Conservation (phyloP, 108 stramenopile species). For the Nitzschia inconspicua region DNA sequence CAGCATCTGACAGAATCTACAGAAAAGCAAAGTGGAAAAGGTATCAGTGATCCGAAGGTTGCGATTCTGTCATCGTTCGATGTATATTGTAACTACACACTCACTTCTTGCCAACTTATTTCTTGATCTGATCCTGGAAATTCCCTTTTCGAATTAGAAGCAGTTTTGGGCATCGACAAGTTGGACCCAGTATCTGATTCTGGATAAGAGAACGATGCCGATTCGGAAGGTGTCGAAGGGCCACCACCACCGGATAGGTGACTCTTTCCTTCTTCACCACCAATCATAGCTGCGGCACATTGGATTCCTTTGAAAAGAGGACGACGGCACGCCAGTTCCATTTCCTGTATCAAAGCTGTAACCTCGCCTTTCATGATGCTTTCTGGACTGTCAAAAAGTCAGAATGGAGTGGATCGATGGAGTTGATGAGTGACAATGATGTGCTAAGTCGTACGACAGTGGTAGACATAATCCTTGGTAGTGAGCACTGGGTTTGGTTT, state of each 20-base stretch:
- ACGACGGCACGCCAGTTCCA: slow-evolving; percentile 36
- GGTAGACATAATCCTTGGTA: too few relatives aligned
- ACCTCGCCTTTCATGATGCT: slow-evolving; percentile 13
- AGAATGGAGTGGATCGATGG: too few relatives aligned
- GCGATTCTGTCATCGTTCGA: background rate
- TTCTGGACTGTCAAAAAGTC: too few relatives aligned
- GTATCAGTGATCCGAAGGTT: background rate
- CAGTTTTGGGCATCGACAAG: too few relatives aligned
- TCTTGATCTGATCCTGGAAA: background rate
- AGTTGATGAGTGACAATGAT: too few relatives aligned
- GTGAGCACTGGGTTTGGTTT: too few relatives aligned
- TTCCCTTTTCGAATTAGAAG: background rate
- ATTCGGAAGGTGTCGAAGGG: too few relatives aligned
- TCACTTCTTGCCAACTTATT: slow-evolving; percentile 18
- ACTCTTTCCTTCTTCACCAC: background rate
- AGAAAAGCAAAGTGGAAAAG: background rate
- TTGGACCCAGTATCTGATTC: too few relatives aligned
- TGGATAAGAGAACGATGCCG: too few relatives aligned
- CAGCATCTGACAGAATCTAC: slow-evolving; percentile 39
- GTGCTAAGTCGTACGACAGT: too few relatives aligned
- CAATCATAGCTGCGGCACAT: background rate
- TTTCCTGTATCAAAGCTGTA: slow-evolving; percentile 19
- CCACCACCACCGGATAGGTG: too few relatives aligned
- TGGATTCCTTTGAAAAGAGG: slow-evolving; percentile 31
- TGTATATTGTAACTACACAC: background rate